Evolutionary conservation across 306 rosid species (phyloP).

Genomic region (Neltuma alba): DNA sequence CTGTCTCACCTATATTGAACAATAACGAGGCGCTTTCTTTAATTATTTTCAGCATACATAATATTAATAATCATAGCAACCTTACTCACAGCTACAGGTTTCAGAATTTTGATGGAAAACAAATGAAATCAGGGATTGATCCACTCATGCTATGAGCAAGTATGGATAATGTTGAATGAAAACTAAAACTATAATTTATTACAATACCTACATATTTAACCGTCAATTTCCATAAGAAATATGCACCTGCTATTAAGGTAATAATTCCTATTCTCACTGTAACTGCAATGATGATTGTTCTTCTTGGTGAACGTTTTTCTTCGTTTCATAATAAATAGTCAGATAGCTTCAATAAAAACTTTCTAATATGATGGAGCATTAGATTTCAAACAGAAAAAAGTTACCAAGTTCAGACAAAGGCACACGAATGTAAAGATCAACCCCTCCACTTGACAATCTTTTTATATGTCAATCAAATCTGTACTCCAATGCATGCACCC

Average conservation of each 20-base stretch:
- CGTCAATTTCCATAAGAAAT: not conserved
- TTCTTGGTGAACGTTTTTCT: not conserved
- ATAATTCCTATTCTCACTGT: not conserved
- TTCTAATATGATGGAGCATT: not conserved
- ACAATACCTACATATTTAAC: not conserved
- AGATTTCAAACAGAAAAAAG: not conserved
- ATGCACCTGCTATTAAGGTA: not conserved
- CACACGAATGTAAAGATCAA: conserved; percentile 23
- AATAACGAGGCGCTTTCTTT: not conserved
- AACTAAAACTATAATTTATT: not conserved
- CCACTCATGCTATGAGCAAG: too few relatives aligned
- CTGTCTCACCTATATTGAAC: not conserved
- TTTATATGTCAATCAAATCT: not conserved
- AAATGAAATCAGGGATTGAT: too few relatives aligned
- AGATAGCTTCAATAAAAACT: not conserved
- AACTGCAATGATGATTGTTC: not conserved
- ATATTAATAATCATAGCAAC: too few relatives aligned
- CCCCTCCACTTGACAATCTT: conserved; percentile 2
- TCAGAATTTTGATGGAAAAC: too few relatives aligned
- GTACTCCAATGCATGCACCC: conserved; percentile 17
- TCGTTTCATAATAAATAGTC: not conserved
- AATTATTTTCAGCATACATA: too few relatives aligned
- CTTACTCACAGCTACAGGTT: too few relatives aligned
- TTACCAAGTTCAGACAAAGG: not conserved
- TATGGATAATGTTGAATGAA: not conserved